Base-by-base conservation (phyloP, 2,329 filamentous ascomycete species). In the Aspergillus sp. region DNA sequence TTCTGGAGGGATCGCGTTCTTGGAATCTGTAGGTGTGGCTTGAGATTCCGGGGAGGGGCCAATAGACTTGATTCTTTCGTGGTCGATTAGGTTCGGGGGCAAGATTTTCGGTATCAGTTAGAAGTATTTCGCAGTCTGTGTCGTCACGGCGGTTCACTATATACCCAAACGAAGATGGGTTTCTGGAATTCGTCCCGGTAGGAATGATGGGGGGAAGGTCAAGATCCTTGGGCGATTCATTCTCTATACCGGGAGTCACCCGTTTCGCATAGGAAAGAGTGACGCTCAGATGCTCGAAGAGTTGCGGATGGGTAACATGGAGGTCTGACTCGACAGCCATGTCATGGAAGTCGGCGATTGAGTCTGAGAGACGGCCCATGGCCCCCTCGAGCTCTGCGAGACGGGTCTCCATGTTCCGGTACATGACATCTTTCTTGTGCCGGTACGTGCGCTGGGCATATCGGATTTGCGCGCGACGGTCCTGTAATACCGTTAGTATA, bases 371-470 rank as follows among this genome's bases (percentile, higher is more conserved):
- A 63, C 88, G 84, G 55, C 88, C 82, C 58, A 92, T 88, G 21
- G 82, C 84, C 9, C 81, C 79, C 57, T 87, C 83, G 19, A 95
- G 82, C 31, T 85, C 82, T 55, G 86, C 79, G 31, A 93, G 89
- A 61, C 86, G 82, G 57, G 84, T 82, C 69, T 92, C 87, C 9
- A 96, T 79, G 2, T 84, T 85, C 21, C 85, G 82, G 56, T 96
- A 91, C 12, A 89, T 88, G 23, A 83, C 88, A 69, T 96, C 91
- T 74, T 96, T 96, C 51, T 91, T 86, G 68, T 89, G 85, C 6
- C 91, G 86, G 69, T 96, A 96, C 2, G 90, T 90, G 64, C 91
- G 81, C 72, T 96, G 91, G 2, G 91, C 91, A 56, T 93, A 82
- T 24, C 91, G 86, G 63, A 96, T 93, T 70, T 96, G 91, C 3